Evolutionary conservation across 1,284 basidiomycete species (phyloP), one percentile per base, ranked within the genome.

Genomic region (Cutaneotrichosporon sp.): DNA sequence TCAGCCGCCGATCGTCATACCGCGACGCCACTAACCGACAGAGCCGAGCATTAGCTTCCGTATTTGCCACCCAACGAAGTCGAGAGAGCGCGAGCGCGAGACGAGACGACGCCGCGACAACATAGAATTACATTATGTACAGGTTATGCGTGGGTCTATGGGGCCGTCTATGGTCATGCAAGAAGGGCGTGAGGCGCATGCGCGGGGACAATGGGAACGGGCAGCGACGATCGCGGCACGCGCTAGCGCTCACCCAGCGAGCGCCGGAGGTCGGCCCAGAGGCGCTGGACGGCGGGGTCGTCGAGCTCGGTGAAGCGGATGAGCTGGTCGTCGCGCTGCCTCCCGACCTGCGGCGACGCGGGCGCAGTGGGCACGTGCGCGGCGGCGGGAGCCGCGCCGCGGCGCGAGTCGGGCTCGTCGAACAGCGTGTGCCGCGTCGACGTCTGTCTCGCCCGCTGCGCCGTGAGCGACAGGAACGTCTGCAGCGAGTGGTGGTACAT

Each of bases 401-500:
- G 59, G 18, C 54, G 42, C 25, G 59, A 24, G 38, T 65, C 64
- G 6, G 49, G 38, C 31, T 62, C 57, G 22, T 50, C 60, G 51
- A 67, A 75, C 25, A 74, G 63, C 16, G 63, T 51, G 25, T 67
- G 59, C 25, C 64, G 60, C 1, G 74, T 69, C 7, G 70, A 54
- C 13, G 73, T 72, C 20, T 72, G 66, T 2, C 68, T 54, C 0
- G 74, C 69, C 16, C 75, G 63, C 67, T 76, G 72, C 3, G 74
- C 61, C 4, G 73, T 77, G 65, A 77, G 70, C 8, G 72, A 74
- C 4, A 74, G 56, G 68, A 79, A 79, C 1, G 77, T 77, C 54
- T 76, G 73, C 22, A 57, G 66, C 13, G 74, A 76, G 64, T 76
- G 72, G 29, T 72, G 69, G 47, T 76, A 76, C 51, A 79, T 67